A percentile compares a stretch with the other conserved stretches of the same genome.
Conservation (phyloP, 148 eudicot species). For the Rhododendron williamsianum region DNA sequence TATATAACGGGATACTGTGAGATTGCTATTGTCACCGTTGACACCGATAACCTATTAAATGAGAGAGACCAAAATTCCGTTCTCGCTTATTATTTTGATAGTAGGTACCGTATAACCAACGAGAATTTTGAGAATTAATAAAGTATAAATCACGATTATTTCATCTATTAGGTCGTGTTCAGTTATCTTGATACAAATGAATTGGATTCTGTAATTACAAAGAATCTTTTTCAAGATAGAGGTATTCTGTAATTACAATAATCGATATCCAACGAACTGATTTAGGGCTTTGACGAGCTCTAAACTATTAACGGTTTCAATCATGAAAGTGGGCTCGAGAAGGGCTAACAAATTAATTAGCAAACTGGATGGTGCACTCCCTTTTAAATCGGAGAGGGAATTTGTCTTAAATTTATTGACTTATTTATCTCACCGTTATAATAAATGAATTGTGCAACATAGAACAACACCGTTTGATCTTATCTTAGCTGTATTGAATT, state of each 20-base stretch:
- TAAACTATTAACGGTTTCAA: neutral
- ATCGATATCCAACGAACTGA: neutral
- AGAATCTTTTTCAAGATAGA: neutral
- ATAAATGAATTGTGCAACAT: neutral
- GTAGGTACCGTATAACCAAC: neutral
- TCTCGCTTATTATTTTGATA: neutral
- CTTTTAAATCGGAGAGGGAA: neutral
- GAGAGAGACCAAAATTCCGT: neutral
- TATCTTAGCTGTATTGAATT: neutral
- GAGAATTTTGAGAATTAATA: neutral
- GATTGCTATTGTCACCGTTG: neutral
- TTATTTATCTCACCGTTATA: neutral
- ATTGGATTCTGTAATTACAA: too few relatives aligned
- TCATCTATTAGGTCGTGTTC: neutral
- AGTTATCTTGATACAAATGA: neutral
- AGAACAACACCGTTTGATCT: neutral
- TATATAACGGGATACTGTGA: neutral
- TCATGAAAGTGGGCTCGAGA: neutral
- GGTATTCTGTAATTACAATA: too few relatives aligned
- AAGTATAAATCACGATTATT: neutral
- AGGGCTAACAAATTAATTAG: neutral
- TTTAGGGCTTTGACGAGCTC: neutral
- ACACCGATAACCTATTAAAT: neutral
- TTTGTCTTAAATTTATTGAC: neutral
- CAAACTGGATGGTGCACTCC: neutral